These are phyloP conservation scores for Diaporthe caulivora DNA, from an alignment of 2,329 filamentous ascomycete species.

Conservation along the genomic window DNA sequence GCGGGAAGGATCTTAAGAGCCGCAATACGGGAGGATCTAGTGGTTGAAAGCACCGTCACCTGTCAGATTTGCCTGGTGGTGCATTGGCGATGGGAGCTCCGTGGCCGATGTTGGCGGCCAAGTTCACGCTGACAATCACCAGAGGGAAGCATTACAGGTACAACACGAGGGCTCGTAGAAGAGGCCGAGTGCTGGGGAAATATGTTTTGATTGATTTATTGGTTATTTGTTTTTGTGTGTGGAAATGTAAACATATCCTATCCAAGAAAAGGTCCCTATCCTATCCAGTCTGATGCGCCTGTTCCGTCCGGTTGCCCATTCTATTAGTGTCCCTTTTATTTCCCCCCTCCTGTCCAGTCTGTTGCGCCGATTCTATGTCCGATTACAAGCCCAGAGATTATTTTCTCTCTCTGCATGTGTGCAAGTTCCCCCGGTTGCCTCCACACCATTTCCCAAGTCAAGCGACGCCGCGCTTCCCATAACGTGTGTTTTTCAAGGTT, in stretches of 20 bases:
- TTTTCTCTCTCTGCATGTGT: neutral
- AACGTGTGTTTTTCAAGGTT: neutral
- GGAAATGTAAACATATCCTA: neutral
- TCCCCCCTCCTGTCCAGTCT: neutral
- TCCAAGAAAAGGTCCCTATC: neutral
- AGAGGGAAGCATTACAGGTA: no score
- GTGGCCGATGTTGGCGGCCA: neutral
- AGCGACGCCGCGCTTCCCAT: neutral
- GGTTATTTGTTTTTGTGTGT: neutral
- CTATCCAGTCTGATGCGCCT: slow-evolving; percentile 29
- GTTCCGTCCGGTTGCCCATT: neutral
- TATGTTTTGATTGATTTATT: neutral
- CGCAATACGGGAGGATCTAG: neutral
- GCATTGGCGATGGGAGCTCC: neutral
- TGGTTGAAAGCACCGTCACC: neutral
- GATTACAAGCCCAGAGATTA: neutral
- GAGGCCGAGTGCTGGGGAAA: neutral
- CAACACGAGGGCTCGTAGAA: neutral
- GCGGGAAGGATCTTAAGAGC: slow-evolving; percentile 13
- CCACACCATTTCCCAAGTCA: neutral
- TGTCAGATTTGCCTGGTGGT: neutral
- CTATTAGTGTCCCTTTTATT: slow-evolving; percentile 7
- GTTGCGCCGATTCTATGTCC: slow-evolving; percentile 1
- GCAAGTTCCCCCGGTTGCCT: neutral
- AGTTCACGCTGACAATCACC: neutral